Evolutionary conservation across 345 rosid species (phyloP), one percentile per base, ranked within the genome.

Genomic region (Rubroshorea leprosula): DNA sequence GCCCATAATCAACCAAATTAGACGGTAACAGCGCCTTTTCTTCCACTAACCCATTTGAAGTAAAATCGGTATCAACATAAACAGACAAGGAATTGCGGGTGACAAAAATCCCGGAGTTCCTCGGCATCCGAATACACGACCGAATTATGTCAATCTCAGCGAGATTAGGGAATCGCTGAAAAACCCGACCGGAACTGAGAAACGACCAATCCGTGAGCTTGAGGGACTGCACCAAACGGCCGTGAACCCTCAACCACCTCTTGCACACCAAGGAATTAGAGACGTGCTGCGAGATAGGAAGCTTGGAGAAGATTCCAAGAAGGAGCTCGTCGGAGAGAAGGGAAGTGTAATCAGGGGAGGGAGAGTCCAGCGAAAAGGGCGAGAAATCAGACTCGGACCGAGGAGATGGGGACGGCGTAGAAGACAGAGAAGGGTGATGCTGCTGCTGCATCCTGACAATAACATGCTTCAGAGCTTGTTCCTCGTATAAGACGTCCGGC

Each of bases 231-330:
- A 81, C 78, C 60, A 75, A 55, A 27, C 83, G 81, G 67, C 87
- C 87, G 27, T 72, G 79, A 39, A 84, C 75, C 49, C 20, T 31
- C 62, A 74, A 44, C 84, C 90, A 84, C 5, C 90, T 78, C 44
- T 79, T 81, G 80, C 87, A 81, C 14, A 79, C 85, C 29, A 75
- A 68, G 18, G 83, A 77, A 48, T 67, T 77, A 13, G 69, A 15
- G 21, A 60, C 47, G 56, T 68, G 71, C 15, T 70, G 72, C 9
- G 80, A 71, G n/a, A 54, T 26, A 19, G 86, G 83, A 25, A 81
- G 75, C 63, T 51, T 75, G 10, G 75, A 71, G 74, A 81, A 67
- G 41, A 84, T 48, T 35, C 49, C 66, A n/a, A 84, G 78, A 41
- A 81, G 83, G 5, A 81, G 66, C 58, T 72, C 74, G 44, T 81